Evolutionary conservation across 345 rosid species (phyloP), one percentile per base, ranked within the genome.

Genomic region (Hevea brasiliensis): DNA sequence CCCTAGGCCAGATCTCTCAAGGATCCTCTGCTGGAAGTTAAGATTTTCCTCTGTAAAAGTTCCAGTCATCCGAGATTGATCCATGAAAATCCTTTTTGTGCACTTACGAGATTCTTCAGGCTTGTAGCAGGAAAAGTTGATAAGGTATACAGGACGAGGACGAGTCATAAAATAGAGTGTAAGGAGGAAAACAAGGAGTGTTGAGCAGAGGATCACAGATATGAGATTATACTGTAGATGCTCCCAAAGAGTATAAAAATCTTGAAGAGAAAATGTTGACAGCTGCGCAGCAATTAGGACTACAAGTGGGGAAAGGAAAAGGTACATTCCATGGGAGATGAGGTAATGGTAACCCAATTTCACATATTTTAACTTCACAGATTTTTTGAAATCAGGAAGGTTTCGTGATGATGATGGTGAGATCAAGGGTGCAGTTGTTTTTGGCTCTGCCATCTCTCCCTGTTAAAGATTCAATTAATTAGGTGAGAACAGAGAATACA

Each of bases 111-210:
- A 11, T 21, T 80, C 83, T 10, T 76, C 80, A 10, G 83, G 75
- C 68, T 80, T 76, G 72, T 80, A 80, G 72, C 83, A 80, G n/a
- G 83, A 69, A 58, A 80, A 80, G 65, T 80, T 66, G 15, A 80
- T 80, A 3, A 80, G 83, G 68, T 76, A 80, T 6, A 76, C 83
- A 29, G 77, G 78, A 8, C 77, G 80, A 24, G 78, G 83, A 29
- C 82, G 83, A 50, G 61, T 79, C 58, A 72, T 73, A 21, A 83
- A 77, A 66, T 83, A 72, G 32, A 77, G 50, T 7, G 83, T 79
- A 4, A 50, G 64, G 3, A 59, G 32, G 71, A 76, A 74, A 58
- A 76, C 79, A 23, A 76, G 40, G 5, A 67, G 68, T 6, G 50
- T 50, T 0, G 76, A 70, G 66, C 77, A 74, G 29, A 66, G 21